Evolutionary conservation across 164 flowering plant genomes (phyloP), one percentile per base, ranked within the genome.

Genomic region (Houttuynia cordata): DNA sequence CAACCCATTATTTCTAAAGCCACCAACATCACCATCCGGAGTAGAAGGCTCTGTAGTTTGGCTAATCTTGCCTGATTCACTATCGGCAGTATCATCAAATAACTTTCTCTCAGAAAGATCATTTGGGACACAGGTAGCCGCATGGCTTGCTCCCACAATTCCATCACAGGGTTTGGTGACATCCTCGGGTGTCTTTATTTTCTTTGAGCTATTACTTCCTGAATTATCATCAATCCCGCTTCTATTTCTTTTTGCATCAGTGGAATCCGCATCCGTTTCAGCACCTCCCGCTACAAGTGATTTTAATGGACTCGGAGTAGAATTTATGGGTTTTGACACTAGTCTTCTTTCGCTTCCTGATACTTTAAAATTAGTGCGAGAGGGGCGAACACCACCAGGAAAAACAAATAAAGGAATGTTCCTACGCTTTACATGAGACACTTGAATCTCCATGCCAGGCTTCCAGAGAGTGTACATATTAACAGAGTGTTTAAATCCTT

Each of bases 371-470:
- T 6, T 24, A 61, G 87, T 80, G 18, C 76, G 85, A 6, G 85
- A 57, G 64, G 94, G 92, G 41, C 92, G 83, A 61, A 81, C 71
- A 7, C 85, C 84, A 52, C 85, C 87, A 50, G 97, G 96, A 66
- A 91, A 91, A 47, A 88, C 92, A 72, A 88, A 91, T 53, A 5
- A 58, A 15, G 97, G 96, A 51, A 91, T 71, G 60, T 72, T 78
- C 64, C 68, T 81, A 14, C 86, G 78, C 41, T 71, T 76, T 10
- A 85, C 80, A 76, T 86, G 98, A 17, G 74, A 68, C 30, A 91
- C 92, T 70, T 61, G 65, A 54, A 91, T 87, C 67, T 72, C 80
- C 98, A 88, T 88, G 60, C 95, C 84, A 40, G 79, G 85, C 61
- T 78, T 83, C 95, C 91, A 74, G 7, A 63, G 59, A 4, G 76